Evolutionary conservation across 1,284 basidiomycete species (phyloP).

Genomic region (Rhodotorula sp.): DNA sequence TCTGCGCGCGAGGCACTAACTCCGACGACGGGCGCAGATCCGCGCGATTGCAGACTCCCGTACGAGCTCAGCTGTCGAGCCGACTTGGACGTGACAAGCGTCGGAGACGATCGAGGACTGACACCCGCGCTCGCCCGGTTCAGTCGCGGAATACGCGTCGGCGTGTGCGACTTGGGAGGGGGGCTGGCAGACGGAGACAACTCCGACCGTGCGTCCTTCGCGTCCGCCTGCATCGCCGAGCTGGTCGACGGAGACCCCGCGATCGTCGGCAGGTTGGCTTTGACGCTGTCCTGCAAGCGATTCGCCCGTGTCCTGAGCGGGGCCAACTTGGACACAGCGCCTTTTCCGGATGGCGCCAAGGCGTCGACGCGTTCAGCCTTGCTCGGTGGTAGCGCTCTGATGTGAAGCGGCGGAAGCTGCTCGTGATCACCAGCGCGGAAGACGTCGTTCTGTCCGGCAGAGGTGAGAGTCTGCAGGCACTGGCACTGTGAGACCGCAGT

Average conservation of each 20-base stretch:
- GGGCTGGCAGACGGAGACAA: slow-evolving; percentile 13
- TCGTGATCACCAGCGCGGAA: slow-evolving; percentile 59
- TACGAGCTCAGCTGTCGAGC: slow-evolving; percentile 48
- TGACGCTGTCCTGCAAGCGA: slow-evolving; percentile 39
- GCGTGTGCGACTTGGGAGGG: slow-evolving; percentile 51
- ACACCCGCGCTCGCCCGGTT: slow-evolving; percentile 6
- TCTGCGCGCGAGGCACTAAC: too few species aligned
- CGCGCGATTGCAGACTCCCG: neutral
- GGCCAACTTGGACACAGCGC: slow-evolving; percentile 7
- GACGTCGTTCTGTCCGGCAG: slow-evolving; percentile 67
- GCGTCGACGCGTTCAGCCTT: slow-evolving; percentile 67
- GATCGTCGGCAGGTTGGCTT: slow-evolving; percentile 69
- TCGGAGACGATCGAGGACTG: slow-evolving; percentile 60
- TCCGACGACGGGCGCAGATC: neutral
- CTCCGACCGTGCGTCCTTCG: neutral
- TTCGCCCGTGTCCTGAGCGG: slow-evolving; percentile 23
- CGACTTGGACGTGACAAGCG: slow-evolving; percentile 47
- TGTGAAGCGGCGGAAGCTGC: slow-evolving; percentile 77
- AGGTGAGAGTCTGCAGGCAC: slow-evolving; percentile 31
- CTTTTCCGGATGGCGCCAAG: slow-evolving; percentile 51
- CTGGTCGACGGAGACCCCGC: slow-evolving; percentile 73
- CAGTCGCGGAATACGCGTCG: slow-evolving; percentile 84
- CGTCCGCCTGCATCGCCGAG: neutral
- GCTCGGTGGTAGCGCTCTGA: slow-evolving; percentile 70
- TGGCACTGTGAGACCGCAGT: neutral